Evolutionary conservation across 768 basidiomycete species (phyloP).

Genomic region (Auricularia cornea): DNA sequence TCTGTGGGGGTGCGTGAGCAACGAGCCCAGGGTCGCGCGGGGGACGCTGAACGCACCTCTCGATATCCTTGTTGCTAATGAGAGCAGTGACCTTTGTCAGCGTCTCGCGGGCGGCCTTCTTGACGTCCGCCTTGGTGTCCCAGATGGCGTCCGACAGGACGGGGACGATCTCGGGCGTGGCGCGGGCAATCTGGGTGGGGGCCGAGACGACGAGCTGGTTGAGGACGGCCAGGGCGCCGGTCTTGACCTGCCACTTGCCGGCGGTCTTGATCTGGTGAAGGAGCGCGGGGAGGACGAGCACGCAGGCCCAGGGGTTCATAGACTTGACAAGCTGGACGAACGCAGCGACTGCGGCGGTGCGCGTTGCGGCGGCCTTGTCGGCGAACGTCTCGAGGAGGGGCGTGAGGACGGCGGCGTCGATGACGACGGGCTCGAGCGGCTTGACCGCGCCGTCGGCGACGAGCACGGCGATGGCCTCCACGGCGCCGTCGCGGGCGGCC

Average conservation of each 20-base stretch:
- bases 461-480: constrained; percentile 58
- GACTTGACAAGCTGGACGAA: constrained; percentile 63
- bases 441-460: constrained; percentile 58
- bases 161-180: constrained; percentile 92
- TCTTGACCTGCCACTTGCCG: constrained; percentile 97
- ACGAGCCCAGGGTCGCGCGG: neutral
- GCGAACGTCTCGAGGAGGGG: constrained; percentile 87
- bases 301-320: constrained; percentile 85
- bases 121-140: constrained; percentile 98
- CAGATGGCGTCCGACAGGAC: constrained; percentile 93
- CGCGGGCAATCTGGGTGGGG: constrained; percentile 73
- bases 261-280: constrained; percentile 91
- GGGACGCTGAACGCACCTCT: constrained; percentile 32
- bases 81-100: constrained; percentile 91
- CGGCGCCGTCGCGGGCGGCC: constrained; percentile 83
- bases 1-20: constrained; percentile 12
- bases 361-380: constrained; percentile 87
- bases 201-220: constrained; percentile 83
- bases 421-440: constrained; percentile 82
- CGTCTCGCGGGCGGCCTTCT: constrained; percentile 94
- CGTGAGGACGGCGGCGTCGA: constrained; percentile 78
- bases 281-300: constrained; percentile 75
- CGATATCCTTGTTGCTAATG: constrained; percentile 97
- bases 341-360: constrained; percentile 77
- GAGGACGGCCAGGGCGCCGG: constrained; percentile 70